phyloP scores from a whole-genome alignment of 192 early-diverging fungal species.

The Radiomyces spectabilis region DNA sequence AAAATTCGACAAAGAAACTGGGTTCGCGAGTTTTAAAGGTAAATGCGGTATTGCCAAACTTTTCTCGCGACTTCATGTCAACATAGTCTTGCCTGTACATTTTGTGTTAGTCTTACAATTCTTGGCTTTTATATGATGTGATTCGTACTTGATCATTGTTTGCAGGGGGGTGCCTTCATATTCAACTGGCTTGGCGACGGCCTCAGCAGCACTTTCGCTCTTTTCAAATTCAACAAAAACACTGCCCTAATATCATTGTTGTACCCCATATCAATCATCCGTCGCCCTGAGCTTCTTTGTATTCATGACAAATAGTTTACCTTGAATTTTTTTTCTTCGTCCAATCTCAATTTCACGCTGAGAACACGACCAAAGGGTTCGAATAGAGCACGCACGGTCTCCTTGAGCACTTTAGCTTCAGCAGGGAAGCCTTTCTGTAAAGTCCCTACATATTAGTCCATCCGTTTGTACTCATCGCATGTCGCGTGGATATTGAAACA shows the following conservation, averaged over 20 bases:
- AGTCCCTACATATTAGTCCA: not conserved
- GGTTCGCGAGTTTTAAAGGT: not conserved
- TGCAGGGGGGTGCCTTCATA: not conserved
- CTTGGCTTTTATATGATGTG: no score
- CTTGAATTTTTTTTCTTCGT: constrained; percentile 22
- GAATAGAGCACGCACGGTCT: constrained; percentile 9
- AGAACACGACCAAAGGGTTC: constrained; percentile 13
- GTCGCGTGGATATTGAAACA: not conserved
- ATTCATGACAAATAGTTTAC: not conserved
- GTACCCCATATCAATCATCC: not conserved
- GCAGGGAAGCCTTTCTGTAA: constrained; percentile 24
- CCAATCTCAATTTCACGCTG: constrained; percentile 5
- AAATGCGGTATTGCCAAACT: constrained; percentile 4
- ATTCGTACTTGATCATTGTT: constrained; percentile 13
- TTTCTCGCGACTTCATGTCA: constrained; percentile 16
- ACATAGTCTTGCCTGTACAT: constrained; percentile 16
- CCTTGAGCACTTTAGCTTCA: not conserved
- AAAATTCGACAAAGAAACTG: constrained; percentile 16
- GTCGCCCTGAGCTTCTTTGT: not conserved
- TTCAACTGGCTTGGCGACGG: not conserved
- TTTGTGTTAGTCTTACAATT: not conserved
- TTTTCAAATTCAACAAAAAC: constrained; percentile 24
- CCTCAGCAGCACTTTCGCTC: constrained; percentile 1
- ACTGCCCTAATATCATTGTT: constrained; percentile 14
- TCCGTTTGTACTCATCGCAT: not conserved